Conservation (phyloP, 2,329 filamentous ascomycete genomes). For the Magnaporthiopsis rhizophila region DNA sequence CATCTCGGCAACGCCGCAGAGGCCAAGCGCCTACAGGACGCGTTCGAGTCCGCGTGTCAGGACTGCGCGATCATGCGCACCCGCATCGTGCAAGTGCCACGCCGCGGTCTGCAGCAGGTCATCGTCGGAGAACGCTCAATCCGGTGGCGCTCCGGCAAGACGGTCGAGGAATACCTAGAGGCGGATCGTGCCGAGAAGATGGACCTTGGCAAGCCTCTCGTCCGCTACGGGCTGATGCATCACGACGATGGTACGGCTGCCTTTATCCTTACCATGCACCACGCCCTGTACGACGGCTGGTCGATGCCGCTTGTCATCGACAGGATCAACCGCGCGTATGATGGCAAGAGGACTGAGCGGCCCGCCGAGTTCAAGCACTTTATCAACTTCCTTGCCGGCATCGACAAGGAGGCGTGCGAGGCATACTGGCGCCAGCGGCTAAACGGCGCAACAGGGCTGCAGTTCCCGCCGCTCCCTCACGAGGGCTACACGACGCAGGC, state of each 20-base stretch:
- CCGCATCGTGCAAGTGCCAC: slow-evolving; percentile 37
- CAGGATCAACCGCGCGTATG: slow-evolving; percentile 37
- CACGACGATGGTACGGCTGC: slow-evolving; percentile 25
- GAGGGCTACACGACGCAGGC: slow-evolving; percentile 40
- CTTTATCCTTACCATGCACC: slow-evolving; percentile 48
- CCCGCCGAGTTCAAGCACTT: slow-evolving; percentile 40
- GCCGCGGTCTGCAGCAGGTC: slow-evolving; percentile 37
- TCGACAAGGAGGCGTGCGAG: slow-evolving; percentile 32
- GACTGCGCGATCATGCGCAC: slow-evolving; percentile 37
- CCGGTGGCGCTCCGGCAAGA: slow-evolving; percentile 23
- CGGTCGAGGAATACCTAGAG: slow-evolving; percentile 31
- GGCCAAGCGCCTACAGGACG: slow-evolving; percentile 29
- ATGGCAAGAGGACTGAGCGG: slow-evolving; percentile 22
- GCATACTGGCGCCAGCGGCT: slow-evolving; percentile 39
- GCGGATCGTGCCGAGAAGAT: slow-evolving; percentile 31
- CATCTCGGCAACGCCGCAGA: slow-evolving; percentile 28
- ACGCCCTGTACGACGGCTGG: slow-evolving; percentile 51
- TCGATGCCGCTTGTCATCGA: slow-evolving; percentile 42
- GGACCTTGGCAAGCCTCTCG: slow-evolving; percentile 36
- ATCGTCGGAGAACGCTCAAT: slow-evolving; percentile 32
- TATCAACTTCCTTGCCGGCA: slow-evolving; percentile 35
- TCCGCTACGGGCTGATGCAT: slow-evolving; percentile 35
- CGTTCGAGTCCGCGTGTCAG: slow-evolving; percentile 31
- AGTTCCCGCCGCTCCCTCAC: slow-evolving; percentile 41
- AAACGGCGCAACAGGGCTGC: slow-evolving; percentile 32